Evolutionary conservation across 768 basidiomycete species (phyloP), one percentile per base, ranked within the genome.

Genomic region (Naganishia antarctica): DNA sequence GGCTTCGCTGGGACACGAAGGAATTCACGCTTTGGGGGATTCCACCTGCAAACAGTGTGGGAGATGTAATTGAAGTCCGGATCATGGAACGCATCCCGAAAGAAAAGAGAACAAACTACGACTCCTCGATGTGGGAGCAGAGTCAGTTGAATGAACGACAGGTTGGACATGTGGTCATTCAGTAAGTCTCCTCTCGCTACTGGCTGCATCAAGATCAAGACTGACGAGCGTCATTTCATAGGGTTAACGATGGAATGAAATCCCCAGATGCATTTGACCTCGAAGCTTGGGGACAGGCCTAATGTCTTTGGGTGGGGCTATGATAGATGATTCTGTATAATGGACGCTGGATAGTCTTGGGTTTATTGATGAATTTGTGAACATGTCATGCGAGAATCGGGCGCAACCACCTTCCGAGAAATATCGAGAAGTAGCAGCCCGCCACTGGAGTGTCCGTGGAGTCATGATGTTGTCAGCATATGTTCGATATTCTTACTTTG

Each of bases 11-110:
- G 63, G 76, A 77, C 57, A 64, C 68, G 18, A 65, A 74, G 25
- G 76, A 77, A 60, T 61, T 77, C 25, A 74, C 75, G 57, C 66
- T 77, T 29, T 77, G 76, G 76, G 76, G 76, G 44, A 74, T 77
- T n/a, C 74, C 76, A 23, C 64, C 67, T 0, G 51, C 74, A 26
- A 34, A 48, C 16, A 63, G 70, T 26, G 57, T 69, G 1, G 76
- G 73, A 2, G 69, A 73, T 26, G 66, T 73, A 3, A 68, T 69
- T 12, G 53, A 64, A 11, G 69, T 77, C 28, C 61, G 66, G 58
- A 74, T 77, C 53, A 60, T 77, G 12, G 76, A 77, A 66, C 69
- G 66, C 50, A 49, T 74, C 51, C 71, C 72, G 13, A 70, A 65
- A 34, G 72, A 73, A 23, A 74, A 75, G 59, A 60, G 73, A 43